These are phyloP conservation scores for Cadophora sp. DNA, from an alignment of 2,329 filamentous ascomycete genomes.

Conservation along the genomic window DNA sequence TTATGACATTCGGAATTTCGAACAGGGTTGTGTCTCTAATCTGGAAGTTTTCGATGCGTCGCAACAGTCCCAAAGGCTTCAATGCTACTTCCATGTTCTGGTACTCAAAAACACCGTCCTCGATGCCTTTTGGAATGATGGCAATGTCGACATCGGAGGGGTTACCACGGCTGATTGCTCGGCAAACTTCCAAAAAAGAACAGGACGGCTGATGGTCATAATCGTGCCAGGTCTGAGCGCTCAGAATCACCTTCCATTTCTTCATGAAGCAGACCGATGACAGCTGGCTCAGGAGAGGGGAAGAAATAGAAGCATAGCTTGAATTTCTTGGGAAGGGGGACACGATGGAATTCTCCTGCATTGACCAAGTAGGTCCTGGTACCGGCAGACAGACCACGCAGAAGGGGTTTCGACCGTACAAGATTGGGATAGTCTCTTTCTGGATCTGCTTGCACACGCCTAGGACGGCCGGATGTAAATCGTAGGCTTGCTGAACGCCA, in stretches of 20 bases:
- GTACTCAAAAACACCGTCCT: not conserved
- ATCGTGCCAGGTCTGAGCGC: not conserved
- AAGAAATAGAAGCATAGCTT: not conserved
- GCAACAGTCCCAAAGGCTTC: slow-evolving; percentile 1
- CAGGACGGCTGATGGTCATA: not conserved
- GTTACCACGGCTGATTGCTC: not conserved
- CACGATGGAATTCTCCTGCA: not conserved
- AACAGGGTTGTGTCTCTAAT: not conserved
- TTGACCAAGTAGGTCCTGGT: not conserved
- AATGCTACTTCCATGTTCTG: not conserved
- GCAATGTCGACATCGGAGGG: not conserved
- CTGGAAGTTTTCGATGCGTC: not conserved
- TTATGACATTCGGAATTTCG: not conserved
- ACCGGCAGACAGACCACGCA: slow-evolving; percentile 14
- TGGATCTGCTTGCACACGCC: slow-evolving; percentile 15
- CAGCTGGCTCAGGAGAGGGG: not conserved
- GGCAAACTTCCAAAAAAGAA: not conserved
- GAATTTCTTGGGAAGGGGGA: not conserved
- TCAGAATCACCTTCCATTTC: slow-evolving; percentile 9
- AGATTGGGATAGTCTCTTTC: slow-evolving; percentile 41
- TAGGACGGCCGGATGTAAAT: slow-evolving; percentile 28
- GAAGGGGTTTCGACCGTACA: slow-evolving; percentile 55
- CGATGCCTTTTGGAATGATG: not conserved
- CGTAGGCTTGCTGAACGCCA: slow-evolving; percentile 6
- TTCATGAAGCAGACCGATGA: not conserved